Base-by-base conservation (phyloP, 345 rosid species). In the Heritiera fomes region DNA sequence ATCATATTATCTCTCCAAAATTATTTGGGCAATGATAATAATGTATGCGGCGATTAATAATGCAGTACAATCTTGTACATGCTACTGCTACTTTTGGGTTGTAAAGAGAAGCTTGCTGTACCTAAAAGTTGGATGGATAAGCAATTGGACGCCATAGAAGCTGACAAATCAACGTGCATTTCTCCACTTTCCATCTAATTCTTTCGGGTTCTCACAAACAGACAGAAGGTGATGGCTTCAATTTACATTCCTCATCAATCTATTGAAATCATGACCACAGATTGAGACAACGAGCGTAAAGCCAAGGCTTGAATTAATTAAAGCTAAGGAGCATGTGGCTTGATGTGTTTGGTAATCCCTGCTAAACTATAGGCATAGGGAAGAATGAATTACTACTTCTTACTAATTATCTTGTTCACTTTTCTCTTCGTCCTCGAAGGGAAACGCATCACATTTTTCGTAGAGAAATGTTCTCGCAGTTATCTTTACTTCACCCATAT, bases 151-250 rank as follows among this genome's bases (percentile, higher is more conserved):
- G 45, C 20, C 55, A 46, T 45, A 46, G 55, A 68, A 68, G 55
- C 77, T 79, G 77, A 60, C 77, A 79, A 49, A 40, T 49, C 81
- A 61, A 49, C 77, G 72, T 79, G 77, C 62, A 64, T 20, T 41
- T 69, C 70, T 45, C 62, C 59, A 62, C 77, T 79, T 79, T 71
- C 62, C 71, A 79, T 72, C 81, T 71, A 59, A 71, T 58, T 20
- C 34, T 20, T 56, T 17, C 11, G 12, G 28, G 58, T 66, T 41
- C 40, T 12, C 38, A 17, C 32, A 32, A 30, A 67, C 75, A 6
- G 23, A 49, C 67, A 59, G 10, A 41, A 40, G 46, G 58, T 75
- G 55, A 43, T 59, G 67, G 52, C 38, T 60, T 75, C 58, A 63
- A 28, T 46, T 13, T 30, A 11, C 12, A 4, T 7, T 32, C 65